These are phyloP conservation scores for Lithocarpus polystachyus DNA, from an alignment of 306 rosid genomes.

Conservation along the genomic window DNA sequence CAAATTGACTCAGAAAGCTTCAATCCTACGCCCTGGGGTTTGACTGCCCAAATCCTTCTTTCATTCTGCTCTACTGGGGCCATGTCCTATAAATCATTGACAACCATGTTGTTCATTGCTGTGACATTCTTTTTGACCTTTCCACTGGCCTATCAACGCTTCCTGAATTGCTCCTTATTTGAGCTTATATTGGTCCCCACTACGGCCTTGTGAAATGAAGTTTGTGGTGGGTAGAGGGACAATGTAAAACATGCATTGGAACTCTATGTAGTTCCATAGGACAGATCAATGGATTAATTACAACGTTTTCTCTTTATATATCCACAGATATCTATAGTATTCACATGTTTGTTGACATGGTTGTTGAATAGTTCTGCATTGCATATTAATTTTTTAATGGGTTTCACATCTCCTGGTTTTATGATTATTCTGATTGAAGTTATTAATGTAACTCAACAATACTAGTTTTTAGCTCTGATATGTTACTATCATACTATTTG, in stretches of 20 bases:
- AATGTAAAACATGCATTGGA: neutral
- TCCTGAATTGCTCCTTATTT: too few species aligned
- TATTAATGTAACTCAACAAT: constrained; percentile 13
- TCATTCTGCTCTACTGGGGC: neutral
- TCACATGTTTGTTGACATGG: neutral
- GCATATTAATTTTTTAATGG: neutral
- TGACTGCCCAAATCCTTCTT: neutral
- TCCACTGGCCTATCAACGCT: too few species aligned
- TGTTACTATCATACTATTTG: constrained; percentile 22
- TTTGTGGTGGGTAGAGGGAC: neutral
- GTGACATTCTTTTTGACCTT: neutral
- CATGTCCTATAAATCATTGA: neutral
- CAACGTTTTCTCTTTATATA: too few species aligned
- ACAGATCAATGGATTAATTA: too few species aligned
- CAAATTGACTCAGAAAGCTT: too few species aligned
- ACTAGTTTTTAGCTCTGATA: constrained; percentile 18
- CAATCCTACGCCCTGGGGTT: neutral
- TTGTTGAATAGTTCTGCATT: neutral
- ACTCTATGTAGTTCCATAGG: too few species aligned
- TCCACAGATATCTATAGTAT: too few species aligned
- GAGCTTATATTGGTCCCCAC: neutral
- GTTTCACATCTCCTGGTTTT: neutral
- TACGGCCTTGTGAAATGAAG: neutral
- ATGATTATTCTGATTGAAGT: neutral
- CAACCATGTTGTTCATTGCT: neutral